These are phyloP conservation scores for Flaveria bidentis DNA, from an alignment of 129 eudicot species.

Conservation along the genomic window DNA sequence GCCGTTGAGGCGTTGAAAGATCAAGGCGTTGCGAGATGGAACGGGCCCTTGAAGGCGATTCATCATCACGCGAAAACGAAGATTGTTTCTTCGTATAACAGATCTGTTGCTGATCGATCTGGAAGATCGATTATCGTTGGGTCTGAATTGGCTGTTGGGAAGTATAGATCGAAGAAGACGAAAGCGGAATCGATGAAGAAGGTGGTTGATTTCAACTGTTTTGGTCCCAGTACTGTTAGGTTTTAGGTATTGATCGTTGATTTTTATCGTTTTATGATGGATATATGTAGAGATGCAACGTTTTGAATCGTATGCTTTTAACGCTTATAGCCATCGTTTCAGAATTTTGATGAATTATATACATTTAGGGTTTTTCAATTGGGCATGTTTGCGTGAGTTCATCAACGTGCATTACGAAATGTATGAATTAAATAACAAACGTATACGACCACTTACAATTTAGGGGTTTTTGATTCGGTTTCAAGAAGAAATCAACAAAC, in stretches of 20 bases:
- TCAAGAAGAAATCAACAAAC: no score
- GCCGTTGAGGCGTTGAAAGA: constrained; percentile 74
- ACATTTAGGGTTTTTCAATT: no score
- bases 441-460: no score
- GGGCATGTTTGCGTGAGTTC: no score
- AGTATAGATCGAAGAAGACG: constrained; percentile 22
- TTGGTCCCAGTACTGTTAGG: constrained; percentile 63
- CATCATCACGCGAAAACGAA: constrained; percentile 51
- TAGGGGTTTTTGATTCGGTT: no score
- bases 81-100: constrained; percentile 29
- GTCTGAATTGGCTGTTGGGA: constrained; percentile 17
- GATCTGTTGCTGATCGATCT: constrained; percentile 23
- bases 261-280: background rate
- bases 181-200: constrained; percentile 46
- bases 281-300: background rate
- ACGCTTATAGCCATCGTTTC: no score
- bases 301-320: constrained; percentile 15
- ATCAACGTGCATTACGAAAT: no score
- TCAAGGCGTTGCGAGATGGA: constrained; percentile 66
- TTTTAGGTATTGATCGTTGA: constrained; percentile 28
- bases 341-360: no score
- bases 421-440: no score
- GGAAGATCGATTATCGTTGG: constrained; percentile 15
- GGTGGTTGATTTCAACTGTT: constrained; percentile 60
- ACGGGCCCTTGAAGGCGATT: constrained; percentile 42